These are phyloP conservation scores for Suillus spraguei DNA, from an alignment of 768 basidiomycete genomes.

Conservation along the genomic window DNA sequence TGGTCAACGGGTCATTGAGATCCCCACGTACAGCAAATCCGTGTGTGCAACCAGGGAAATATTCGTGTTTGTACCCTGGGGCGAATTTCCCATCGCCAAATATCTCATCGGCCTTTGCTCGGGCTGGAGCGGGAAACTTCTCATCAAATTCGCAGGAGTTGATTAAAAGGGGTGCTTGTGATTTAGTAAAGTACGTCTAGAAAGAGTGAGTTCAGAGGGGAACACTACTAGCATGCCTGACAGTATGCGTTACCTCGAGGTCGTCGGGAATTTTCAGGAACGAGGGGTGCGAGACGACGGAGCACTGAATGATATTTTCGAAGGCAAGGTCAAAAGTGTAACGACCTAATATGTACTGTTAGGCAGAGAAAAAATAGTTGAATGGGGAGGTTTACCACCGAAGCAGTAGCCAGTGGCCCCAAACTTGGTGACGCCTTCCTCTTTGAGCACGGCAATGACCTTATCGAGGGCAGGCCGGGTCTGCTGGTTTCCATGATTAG, in stretches of 20 bases:
- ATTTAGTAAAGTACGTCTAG: constrained; percentile 34
- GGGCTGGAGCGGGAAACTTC: constrained; percentile 35
- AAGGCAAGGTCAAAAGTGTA: constrained; percentile 49
- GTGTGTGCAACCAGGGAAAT: constrained; percentile 51
- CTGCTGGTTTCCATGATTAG: constrained; percentile 38
- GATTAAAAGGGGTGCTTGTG: constrained; percentile 45
- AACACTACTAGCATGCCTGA: background rate
- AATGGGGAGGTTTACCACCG: constrained; percentile 45
- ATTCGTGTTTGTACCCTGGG: constrained; percentile 49
- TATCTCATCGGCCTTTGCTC: constrained; percentile 38
- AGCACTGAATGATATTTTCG: constrained; percentile 40
- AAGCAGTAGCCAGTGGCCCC: constrained; percentile 72
- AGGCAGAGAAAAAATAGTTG: background rate
- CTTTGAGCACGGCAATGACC: constrained; percentile 58
- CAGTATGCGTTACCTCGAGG: constrained; percentile 32
- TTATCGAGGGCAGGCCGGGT: constrained; percentile 57
- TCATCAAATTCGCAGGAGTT: constrained; percentile 41
- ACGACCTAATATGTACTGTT: constrained; percentile 27
- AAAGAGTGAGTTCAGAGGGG: background rate
- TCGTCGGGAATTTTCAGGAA: constrained; percentile 40
- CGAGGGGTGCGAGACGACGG: constrained; percentile 50
- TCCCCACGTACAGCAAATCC: constrained; percentile 58
- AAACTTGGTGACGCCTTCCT: constrained; percentile 56
- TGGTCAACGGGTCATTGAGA: constrained; percentile 48
- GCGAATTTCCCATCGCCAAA: constrained; percentile 40